These are phyloP conservation scores for Populus nigra DNA, from an alignment of 345 rosid genomes.

Conservation along the genomic window DNA sequence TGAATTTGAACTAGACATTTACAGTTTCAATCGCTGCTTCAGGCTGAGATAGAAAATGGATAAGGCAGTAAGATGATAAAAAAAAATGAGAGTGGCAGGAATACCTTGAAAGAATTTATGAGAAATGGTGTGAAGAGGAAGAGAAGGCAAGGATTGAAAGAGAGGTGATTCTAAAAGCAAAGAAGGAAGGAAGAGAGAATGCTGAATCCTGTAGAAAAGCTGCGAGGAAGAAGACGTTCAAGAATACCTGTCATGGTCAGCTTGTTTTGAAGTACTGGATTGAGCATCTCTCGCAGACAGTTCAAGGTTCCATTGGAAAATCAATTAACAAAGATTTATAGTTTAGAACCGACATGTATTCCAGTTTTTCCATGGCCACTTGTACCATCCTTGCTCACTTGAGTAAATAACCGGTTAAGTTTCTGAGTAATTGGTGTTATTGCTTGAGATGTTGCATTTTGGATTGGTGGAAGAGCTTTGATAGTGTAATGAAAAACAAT, in stretches of 20 bases:
- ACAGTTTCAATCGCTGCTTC: conserved; percentile 3
- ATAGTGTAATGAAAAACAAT: not conserved
- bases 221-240: conserved; percentile 64
- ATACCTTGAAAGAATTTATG: conserved; percentile 54
- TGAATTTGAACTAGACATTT: not conserved
- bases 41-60: conserved; percentile 32
- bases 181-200: conserved; percentile 63
- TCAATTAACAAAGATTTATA: not conserved
- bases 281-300: conserved; percentile 69
- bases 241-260: conserved; percentile 72
- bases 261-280: conserved; percentile 91
- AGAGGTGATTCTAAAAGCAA: conserved; percentile 56
- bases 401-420: not conserved
- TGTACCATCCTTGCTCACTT: not conserved
- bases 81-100: conserved; percentile 27
- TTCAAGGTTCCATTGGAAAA: conserved; percentile 46
- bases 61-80: conserved; percentile 26
- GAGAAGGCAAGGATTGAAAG: conserved; percentile 63
- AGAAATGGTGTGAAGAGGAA: conserved; percentile 61
- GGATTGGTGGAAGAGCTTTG: not conserved
- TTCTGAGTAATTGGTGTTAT: not conserved
- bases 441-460: not conserved
- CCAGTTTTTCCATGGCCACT: conserved; percentile 1
- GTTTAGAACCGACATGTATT: not conserved
- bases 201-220: conserved; percentile 68